These are phyloP conservation scores for Cocos nucifera DNA, from an alignment of 176 grass and related monocot species.

Conservation along the genomic window DNA sequence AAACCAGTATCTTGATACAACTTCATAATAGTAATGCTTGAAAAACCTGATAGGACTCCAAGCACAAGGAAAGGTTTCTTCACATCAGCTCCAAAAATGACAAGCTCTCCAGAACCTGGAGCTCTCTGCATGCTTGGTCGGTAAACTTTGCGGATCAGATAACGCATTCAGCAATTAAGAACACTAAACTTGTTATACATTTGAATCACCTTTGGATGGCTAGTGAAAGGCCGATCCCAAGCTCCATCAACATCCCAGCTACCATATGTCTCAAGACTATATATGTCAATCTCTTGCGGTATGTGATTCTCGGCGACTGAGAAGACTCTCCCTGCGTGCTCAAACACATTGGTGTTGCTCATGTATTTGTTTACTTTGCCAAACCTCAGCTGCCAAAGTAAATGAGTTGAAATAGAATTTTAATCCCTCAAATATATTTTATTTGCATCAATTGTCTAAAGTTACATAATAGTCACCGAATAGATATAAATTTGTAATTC, in stretches of 20 bases:
- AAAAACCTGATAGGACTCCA: slow-evolving; percentile 47
- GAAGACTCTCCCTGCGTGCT: slow-evolving; percentile 29
- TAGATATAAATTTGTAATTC: too few relatives aligned
- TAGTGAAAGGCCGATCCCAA: slow-evolving; percentile 41
- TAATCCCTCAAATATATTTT: too few relatives aligned
- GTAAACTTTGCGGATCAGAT: too few relatives aligned
- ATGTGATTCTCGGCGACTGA: slow-evolving; percentile 29
- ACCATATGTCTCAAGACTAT: slow-evolving; percentile 15
- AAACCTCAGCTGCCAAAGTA: slow-evolving; percentile 32
- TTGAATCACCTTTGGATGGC: slow-evolving; percentile 36
- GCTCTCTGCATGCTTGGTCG: slow-evolving; percentile 19
- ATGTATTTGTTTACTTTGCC: slow-evolving; percentile 44
- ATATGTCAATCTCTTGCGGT: slow-evolving; percentile 30
- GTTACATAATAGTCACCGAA: too few relatives aligned
- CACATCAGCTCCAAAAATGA: slow-evolving; percentile 31
- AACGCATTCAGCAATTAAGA: too few relatives aligned
- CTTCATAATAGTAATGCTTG: too few relatives aligned
- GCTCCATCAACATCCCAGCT: slow-evolving; percentile 28
- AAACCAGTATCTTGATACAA: too few relatives aligned
- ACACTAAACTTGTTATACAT: too few relatives aligned
- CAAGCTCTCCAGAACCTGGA: slow-evolving; percentile 49
- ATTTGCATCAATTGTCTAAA: too few relatives aligned
- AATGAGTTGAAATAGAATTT: too few relatives aligned
- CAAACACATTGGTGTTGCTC: slow-evolving; percentile 52
- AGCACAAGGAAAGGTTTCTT: slow-evolving; percentile 44